Evolutionary conservation across 306 rosid species (phyloP).

Genomic region (Alnus rubra): DNA sequence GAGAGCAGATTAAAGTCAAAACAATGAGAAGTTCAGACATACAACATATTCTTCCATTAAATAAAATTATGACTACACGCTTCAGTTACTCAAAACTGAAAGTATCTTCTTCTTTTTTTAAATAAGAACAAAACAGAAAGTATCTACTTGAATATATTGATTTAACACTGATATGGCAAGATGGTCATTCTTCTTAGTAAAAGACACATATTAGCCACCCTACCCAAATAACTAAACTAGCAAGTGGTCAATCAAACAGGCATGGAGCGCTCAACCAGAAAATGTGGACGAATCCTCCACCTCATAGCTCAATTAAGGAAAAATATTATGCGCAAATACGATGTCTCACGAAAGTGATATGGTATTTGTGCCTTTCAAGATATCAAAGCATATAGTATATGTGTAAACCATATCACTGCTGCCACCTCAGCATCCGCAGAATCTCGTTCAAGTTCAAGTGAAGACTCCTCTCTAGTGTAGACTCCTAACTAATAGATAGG

Average conservation of each 20-base stretch:
- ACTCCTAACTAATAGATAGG: no score
- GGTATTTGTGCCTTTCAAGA: neutral
- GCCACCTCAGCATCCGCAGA: no score
- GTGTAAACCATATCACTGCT: no score
- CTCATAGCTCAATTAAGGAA: slow-evolving; percentile 10
- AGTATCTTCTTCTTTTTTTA: no score
- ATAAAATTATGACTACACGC: neutral
- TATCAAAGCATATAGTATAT: neutral
- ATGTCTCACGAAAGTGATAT: neutral
- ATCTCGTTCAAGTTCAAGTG: no score
- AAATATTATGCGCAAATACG: neutral
- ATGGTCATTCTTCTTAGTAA: neutral
- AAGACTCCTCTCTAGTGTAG: no score
- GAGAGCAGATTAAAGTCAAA: slow-evolving; percentile 3
- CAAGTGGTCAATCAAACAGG: neutral
- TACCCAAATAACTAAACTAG: slow-evolving; percentile 9
- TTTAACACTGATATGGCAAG: neutral
- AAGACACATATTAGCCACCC: neutral
- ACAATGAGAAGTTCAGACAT: slow-evolving; percentile 23
- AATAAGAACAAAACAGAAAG: neutral
- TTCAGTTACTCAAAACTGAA: neutral
- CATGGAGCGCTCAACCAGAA: neutral
- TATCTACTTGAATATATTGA: neutral
- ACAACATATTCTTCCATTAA: neutral
- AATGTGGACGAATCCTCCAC: neutral